Base-by-base conservation (phyloP, 192 early-diverging fungal species). In the Coemansia sp. region DNA sequence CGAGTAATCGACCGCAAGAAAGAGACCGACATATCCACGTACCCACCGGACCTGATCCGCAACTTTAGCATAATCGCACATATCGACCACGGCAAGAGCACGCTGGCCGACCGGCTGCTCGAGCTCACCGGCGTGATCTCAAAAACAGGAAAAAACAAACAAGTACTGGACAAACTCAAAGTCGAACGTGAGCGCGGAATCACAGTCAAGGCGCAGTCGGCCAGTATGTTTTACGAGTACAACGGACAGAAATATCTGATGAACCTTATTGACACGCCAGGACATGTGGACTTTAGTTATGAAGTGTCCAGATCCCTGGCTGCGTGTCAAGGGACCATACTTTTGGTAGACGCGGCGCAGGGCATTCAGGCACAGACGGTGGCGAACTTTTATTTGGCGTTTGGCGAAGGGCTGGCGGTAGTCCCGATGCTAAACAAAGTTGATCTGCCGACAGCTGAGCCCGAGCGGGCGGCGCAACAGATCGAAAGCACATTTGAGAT, bases 311-410 rank as follows among this genome's bases (percentile, higher is more conserved):
- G 96, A 6, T 94, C 92, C 22, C 73, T 98, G 35, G 90, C 93
- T 0, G 96, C 96, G 3, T 96, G 94, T 74, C 94, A 98, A 71
- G 95, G 95, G 14, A 89, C 93, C 1, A 72, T 98, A 12, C 72
- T 98, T 17, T 83, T 98, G 19, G 94, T 98, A 0, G 96, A 98
- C 69, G 93, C 95, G 1, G 85, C 89, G 17, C 94, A 98, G 74
- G 96, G 96, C 14, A 91, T 98, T 27, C 95, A 98, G 72, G 96
- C 96, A 1, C 96, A 98, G 75, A 98, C 96, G 3, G 94, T 97
- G 11, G 95, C 96, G 21, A 98, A 97, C 80, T 98, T 95, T 75
- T 95, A 88, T 65, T 69, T 97, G 48, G 96, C 96, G 8, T 95
- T 92, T 84, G 88, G 90, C 19, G 85, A 96, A 72, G 91, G 87